A percentile compares a stretch with the other conserved stretches of the same genome.
Evolutionary conservation across 129 eudicot species (phyloP).

Genomic region (Centrapalus pauciflorus): DNA sequence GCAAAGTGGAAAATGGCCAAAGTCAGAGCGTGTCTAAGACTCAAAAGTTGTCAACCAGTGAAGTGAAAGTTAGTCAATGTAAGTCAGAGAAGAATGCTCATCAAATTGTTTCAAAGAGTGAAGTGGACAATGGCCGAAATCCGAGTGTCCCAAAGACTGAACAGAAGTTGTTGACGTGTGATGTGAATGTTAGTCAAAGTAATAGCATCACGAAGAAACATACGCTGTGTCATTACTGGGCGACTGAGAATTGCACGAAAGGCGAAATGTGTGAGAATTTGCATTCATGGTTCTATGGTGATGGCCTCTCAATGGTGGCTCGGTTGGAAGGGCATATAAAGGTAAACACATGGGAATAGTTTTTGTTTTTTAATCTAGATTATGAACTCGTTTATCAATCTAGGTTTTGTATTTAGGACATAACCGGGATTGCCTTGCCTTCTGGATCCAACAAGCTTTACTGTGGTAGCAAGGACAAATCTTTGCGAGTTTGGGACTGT

Average conservation of each 20-base stretch:
- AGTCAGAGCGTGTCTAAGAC: constrained; percentile 1
- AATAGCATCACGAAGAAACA: constrained; percentile 5
- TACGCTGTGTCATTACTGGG: constrained; percentile 42
- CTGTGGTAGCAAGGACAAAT: constrained; percentile 50
- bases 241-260: constrained; percentile 30
- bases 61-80: neutral
- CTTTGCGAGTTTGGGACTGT: constrained; percentile 69
- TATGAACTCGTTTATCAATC: neutral
- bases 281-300: constrained; percentile 49
- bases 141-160: too few relatives aligned
- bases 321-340: constrained; percentile 57
- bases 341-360: constrained; percentile 26
- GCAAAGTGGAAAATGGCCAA: neutral
- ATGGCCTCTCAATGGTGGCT: constrained; percentile 52
- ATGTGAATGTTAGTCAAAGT: too few relatives aligned
- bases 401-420: constrained; percentile 29
- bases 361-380: neutral
- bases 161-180: too few relatives aligned
- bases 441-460: constrained; percentile 48
- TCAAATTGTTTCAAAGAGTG: too few relatives aligned
- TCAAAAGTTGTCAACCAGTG: neutral
- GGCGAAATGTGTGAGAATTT: constrained; percentile 39
- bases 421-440: constrained; percentile 59
- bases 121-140: too few relatives aligned
- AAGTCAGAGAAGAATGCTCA: constrained; percentile 7